Conservation (phyloP, 2,329 filamentous ascomycete genomes). For the Fusarium redolens region DNA sequence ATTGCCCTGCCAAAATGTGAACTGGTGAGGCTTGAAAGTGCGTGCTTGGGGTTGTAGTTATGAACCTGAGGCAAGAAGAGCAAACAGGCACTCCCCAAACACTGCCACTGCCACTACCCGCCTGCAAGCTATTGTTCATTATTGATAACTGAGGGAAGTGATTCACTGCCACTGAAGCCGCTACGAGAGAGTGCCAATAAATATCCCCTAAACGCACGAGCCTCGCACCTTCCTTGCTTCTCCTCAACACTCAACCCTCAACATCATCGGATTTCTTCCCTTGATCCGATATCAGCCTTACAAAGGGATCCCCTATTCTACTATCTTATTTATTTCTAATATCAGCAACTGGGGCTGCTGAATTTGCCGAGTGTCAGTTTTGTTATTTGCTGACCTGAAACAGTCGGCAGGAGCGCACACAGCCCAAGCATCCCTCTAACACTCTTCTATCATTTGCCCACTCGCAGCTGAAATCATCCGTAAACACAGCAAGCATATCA, state of each 20-base stretch:
- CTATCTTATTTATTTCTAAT: background rate
- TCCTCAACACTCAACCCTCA: conserved; percentile 5
- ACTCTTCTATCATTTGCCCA: background rate
- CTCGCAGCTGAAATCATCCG: no score
- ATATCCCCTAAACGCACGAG: background rate
- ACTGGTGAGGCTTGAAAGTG: background rate
- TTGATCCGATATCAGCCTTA: background rate
- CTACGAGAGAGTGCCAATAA: background rate
- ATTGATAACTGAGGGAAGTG: conserved; percentile 3
- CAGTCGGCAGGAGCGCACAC: background rate
- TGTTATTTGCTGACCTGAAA: background rate
- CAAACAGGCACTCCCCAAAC: background rate
- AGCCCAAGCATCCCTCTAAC: background rate
- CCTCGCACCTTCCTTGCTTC: background rate
- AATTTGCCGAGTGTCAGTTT: background rate
- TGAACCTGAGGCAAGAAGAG: background rate
- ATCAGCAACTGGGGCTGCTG: background rate
- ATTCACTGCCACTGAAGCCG: conserved; percentile 11
- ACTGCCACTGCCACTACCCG: background rate
- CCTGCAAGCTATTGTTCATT: background rate
- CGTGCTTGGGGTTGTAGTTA: background rate
- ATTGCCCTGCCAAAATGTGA: background rate
- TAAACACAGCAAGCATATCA: background rate
- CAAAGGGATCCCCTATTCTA: background rate
- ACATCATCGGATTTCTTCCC: background rate